Percentiles rank a stretch among this genome's conserved stretches.
Conservation (phyloP, 331 rosid genomes). For the Acacia concinna region DNA sequence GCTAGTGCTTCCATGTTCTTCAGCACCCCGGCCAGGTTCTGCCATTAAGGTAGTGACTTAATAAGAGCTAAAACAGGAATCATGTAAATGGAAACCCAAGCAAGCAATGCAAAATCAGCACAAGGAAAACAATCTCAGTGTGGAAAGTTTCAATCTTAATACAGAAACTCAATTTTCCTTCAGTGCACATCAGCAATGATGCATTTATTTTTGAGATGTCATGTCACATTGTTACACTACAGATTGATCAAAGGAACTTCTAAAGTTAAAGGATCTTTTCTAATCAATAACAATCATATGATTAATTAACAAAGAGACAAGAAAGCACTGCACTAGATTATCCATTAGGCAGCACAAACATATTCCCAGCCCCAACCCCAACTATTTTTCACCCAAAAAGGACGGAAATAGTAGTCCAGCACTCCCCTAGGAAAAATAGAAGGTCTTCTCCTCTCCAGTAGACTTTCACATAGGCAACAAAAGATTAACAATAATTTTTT, state of each 20-base stretch:
- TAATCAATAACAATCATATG: background rate
- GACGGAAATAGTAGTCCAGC: background rate
- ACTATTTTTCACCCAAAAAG: background rate
- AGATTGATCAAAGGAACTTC: background rate
- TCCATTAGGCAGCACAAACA: background rate
- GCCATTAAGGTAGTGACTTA: constrained; percentile 41
- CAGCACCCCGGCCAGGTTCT: constrained; percentile 55
- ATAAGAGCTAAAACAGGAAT: constrained; percentile 29
- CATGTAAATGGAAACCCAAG: constrained; percentile 12
- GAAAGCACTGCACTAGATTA: background rate
- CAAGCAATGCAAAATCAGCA: background rate
- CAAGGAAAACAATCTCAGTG: constrained; percentile 8
- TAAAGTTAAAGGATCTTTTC: background rate
- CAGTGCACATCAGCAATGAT: background rate
- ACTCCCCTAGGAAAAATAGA: background rate
- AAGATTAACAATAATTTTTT: background rate
- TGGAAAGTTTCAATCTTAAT: constrained; percentile 7
- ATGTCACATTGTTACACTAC: background rate
- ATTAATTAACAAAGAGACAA: background rate
- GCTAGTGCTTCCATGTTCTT: constrained; percentile 67
- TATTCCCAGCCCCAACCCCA: background rate
- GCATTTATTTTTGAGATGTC: background rate
- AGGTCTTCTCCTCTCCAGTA: background rate
- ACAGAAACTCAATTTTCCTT: background rate
- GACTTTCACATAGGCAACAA: background rate